Conservation (phyloP, 179 eudicot genomes). For the Silene coronaria region DNA sequence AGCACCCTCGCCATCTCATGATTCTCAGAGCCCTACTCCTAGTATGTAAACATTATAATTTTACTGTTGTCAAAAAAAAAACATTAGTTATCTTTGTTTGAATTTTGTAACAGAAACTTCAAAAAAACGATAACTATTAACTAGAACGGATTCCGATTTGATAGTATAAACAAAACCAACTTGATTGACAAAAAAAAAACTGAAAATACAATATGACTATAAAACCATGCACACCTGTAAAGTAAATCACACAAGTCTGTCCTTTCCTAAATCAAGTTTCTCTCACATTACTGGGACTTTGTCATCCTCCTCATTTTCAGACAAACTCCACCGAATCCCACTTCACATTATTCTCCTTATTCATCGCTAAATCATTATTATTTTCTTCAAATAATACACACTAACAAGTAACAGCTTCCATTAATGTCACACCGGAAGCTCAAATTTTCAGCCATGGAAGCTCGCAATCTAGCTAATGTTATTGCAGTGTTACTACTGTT, state of each 20-base stretch:
- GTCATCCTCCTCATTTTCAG: slow-evolving; percentile 8
- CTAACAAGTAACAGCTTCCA: neutral
- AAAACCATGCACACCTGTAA: slow-evolving; percentile 19
- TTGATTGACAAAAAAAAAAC: neutral
- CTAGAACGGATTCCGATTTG: too few species aligned
- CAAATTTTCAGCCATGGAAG: slow-evolving; percentile 16
- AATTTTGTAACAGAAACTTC: too few species aligned
- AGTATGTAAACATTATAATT: too few species aligned
- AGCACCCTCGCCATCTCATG: too few species aligned
- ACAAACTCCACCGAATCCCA: slow-evolving; percentile 13
- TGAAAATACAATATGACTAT: neutral
- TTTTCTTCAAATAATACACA: neutral
- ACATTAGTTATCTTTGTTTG: too few species aligned
- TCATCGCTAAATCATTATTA: too few species aligned
- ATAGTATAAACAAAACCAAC: too few species aligned
- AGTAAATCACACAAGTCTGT: neutral
- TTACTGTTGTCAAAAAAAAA: too few species aligned
- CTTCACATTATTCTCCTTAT: slow-evolving; percentile 5
- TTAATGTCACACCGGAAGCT: slow-evolving; percentile 18
- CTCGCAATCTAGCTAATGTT: slow-evolving; percentile 7
- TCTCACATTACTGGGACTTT: slow-evolving; percentile 7
- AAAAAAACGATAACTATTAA: too few species aligned
- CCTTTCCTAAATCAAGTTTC: neutral
- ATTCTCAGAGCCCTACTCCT: too few species aligned
- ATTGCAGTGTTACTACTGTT: neutral